A percentile compares a stretch with the other conserved stretches of the same genome.
These are phyloP conservation scores for Yarrowia sp. DNA, from an alignment of 805 yeast species.

Conservation along the genomic window DNA sequence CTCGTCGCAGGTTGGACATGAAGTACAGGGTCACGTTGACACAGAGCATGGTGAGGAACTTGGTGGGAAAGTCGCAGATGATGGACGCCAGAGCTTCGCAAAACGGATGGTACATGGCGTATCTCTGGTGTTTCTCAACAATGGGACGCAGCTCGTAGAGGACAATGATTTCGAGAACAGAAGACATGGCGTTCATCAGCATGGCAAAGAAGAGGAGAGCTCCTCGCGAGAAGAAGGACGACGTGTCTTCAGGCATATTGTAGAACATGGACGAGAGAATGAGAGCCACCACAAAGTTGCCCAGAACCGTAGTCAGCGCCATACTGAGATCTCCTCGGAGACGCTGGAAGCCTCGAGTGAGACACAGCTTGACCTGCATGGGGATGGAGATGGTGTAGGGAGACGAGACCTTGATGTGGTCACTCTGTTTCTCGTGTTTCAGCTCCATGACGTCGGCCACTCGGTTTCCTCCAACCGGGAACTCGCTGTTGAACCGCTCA, in stretches of 20 bases:
- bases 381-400: slow-evolving; percentile 53
- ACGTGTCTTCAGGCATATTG: slow-evolving; percentile 56
- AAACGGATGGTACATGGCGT: slow-evolving; percentile 65
- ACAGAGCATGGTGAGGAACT: slow-evolving; percentile 50
- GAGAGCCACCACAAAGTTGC: slow-evolving; percentile 60
- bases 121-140: slow-evolving; percentile 64
- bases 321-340: slow-evolving; percentile 60
- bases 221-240: slow-evolving; percentile 63
- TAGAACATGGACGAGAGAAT: slow-evolving; percentile 65
- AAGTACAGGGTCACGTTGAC: slow-evolving; percentile 62
- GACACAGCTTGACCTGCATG: slow-evolving; percentile 58
- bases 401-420: slow-evolving; percentile 50
- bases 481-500: slow-evolving; percentile 49
- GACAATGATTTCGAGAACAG: slow-evolving; percentile 55
- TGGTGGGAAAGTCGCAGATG: slow-evolving; percentile 64
- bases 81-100: slow-evolving; percentile 71
- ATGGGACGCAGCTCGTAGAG: slow-evolving; percentile 60
- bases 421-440: slow-evolving; percentile 47
- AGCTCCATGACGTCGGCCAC: slow-evolving; percentile 47
- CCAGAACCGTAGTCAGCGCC: slow-evolving; percentile 54
- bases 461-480: slow-evolving; percentile 45
- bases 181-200: slow-evolving; percentile 56
- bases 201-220: slow-evolving; percentile 68
- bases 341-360: slow-evolving; percentile 60
- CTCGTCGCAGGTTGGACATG: slow-evolving; percentile 60